phyloP scores from a whole-genome alignment of 2,329 filamentous ascomycete species.

The Cladosporium sp. region DNA sequence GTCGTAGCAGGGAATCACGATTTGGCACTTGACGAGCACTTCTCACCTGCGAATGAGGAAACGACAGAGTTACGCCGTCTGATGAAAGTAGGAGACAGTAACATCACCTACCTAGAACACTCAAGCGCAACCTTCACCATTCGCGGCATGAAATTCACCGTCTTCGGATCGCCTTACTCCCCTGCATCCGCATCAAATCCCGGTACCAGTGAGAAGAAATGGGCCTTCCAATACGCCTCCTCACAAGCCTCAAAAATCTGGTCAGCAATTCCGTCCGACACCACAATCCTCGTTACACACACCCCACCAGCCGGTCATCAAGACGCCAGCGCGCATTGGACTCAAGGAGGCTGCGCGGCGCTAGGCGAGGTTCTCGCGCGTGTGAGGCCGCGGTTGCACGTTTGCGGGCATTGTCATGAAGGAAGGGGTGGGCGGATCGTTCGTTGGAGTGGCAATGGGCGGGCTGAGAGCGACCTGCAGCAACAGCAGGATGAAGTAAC shows the following conservation, averaged over 20 bases:
- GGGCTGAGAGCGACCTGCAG: too few relatives aligned
- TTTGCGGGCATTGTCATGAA: conserved; percentile 71
- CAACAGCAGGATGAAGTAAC: conserved; percentile 25
- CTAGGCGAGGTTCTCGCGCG: conserved; percentile 55
- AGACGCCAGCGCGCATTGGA: conserved; percentile 41
- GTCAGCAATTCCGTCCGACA: conserved; percentile 55
- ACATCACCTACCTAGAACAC: conserved; percentile 63
- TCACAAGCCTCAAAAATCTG: conserved; percentile 47
- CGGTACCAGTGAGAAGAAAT: conserved; percentile 39
- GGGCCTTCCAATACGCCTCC: conserved; percentile 63
- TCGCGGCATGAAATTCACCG: conserved; percentile 57
- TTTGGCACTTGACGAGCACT: conserved; percentile 57
- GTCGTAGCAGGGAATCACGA: conserved; percentile 73
- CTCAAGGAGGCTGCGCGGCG: conserved; percentile 56
- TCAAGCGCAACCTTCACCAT: conserved; percentile 51
- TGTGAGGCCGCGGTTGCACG: conserved; percentile 58
- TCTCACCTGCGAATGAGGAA: conserved; percentile 36
- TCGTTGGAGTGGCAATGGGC: conserved; percentile 48
- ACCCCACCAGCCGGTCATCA: conserved; percentile 59
- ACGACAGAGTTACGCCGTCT: conserved; percentile 51
- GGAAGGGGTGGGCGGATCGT: conserved; percentile 61
- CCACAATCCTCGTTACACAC: conserved; percentile 67
- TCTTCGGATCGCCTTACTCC: conserved; percentile 69
- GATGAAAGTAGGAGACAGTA: conserved; percentile 40
- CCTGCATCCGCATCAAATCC: too few relatives aligned